Percentiles rank a stretch among this genome's conserved stretches.
These are phyloP conservation scores for Xylaria multiplex DNA, from an alignment of 2,329 filamentous ascomycete species.

Conservation along the genomic window DNA sequence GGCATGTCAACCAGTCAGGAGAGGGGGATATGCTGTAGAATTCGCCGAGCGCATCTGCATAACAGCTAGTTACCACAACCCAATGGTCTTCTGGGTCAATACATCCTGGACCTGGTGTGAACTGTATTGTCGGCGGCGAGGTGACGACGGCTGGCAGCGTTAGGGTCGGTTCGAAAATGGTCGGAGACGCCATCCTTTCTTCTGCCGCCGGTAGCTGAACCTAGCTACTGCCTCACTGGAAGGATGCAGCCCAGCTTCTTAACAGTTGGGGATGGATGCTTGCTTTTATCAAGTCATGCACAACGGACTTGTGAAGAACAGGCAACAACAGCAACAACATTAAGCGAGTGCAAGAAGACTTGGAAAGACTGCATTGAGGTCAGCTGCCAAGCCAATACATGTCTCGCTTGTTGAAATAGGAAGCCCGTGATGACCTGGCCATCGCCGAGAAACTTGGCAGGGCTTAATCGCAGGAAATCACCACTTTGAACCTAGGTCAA, in stretches of 20 bases:
- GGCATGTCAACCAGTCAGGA: constrained; percentile 34
- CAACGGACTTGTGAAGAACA: not conserved
- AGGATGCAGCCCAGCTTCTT: not conserved
- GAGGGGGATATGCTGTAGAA: not conserved
- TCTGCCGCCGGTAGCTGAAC: not conserved
- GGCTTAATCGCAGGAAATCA: not conserved
- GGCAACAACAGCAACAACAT: not conserved
- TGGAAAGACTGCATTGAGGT: not conserved
- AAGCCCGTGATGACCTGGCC: not conserved
- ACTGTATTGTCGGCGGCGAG: constrained; percentile 30
- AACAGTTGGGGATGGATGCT: not conserved
- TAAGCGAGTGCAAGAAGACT: not conserved
- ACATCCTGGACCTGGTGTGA: constrained; percentile 31
- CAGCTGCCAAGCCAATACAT: constrained; percentile 2
- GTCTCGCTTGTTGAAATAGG: constrained; percentile 2
- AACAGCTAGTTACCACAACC: constrained; percentile 33
- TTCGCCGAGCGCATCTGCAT: constrained; percentile 9
- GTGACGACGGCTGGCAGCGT: constrained; percentile 24
- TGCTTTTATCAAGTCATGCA: not conserved
- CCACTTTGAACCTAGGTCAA: constrained; percentile 2
- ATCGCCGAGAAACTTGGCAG: constrained; percentile 17
- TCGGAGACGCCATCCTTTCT: constrained; percentile 27
- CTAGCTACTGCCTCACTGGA: not conserved
- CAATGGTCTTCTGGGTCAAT: constrained; percentile 31
- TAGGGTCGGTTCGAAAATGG: constrained; percentile 10